Base-by-base conservation (phyloP, 2,329 filamentous ascomycete genomes). In the Ophiostoma pallidulum region DNA sequence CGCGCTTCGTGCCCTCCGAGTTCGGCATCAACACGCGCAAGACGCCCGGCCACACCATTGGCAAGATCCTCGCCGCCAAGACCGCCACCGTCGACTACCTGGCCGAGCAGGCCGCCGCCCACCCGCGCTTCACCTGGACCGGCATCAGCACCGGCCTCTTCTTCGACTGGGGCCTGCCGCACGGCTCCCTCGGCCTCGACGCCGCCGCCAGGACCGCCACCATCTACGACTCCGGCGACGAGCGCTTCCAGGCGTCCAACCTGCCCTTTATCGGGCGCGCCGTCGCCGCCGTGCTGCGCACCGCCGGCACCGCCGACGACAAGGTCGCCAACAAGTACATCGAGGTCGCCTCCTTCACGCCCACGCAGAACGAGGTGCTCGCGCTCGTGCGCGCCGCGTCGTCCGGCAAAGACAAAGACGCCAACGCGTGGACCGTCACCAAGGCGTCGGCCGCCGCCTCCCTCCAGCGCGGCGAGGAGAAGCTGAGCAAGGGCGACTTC, bases 291-390 rank as follows among this genome's bases (percentile, higher is more conserved):
- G 50, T 58, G 8, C 54, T 65, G 18, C 20, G 44, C 35, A 53
- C 58, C 39, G 57, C 56, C 2, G 55, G 52, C 20, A 54, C 57
- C 41, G 56, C 57, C 10, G 51, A 45, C 13, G 58, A 55, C 31
- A 56, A 59, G 52, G 61, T 60, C n/a, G 54, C 54, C 38, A 63
- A 64, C 53, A 72, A 80, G 50, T 78, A 77, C 2, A 70, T 77
- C 8, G 64, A 76, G 32, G 66, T 68, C 1, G 75, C 75, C 3
- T 78, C 73, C 0, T 77, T 81, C 54, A 71, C 71, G 26, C 70
- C 73, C 0, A 72, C 73, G 1, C 78, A 82, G 60, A 74, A 75
- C 16, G 68, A 82, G 53, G 61, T 85, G 2, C 57, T 83, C 2
- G 60, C 63, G 12, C 58, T 69, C 0, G 62, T n/a, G n/a, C n/a